These are phyloP conservation scores for Vickermania ingenoplastis DNA, from an alignment of 208 protist species.

Conservation along the genomic window DNA sequence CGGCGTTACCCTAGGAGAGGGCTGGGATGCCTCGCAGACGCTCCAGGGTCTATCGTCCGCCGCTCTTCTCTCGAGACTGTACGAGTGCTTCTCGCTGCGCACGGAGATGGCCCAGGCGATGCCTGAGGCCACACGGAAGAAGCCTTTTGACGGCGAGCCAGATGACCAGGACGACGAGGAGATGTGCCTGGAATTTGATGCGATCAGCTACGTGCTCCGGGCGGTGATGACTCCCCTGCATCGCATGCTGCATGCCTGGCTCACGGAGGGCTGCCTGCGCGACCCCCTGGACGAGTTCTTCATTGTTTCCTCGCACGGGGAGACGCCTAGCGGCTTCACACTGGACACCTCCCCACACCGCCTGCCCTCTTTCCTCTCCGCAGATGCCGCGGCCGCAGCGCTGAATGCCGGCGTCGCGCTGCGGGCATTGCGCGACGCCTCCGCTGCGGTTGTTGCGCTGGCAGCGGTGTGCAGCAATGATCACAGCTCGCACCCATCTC, in stretches of 20 bases:
- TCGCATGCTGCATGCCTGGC: conserved; percentile 50
- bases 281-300: conserved; percentile 85
- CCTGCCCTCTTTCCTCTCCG: conserved; percentile 58
- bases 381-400: conserved; percentile 31
- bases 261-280: conserved; percentile 34
- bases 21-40: conserved; percentile 17
- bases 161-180: no score
- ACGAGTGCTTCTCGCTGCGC: conserved; percentile 23
- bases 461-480: conserved; percentile 10
- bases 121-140: neutral
- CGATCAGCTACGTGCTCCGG: conserved; percentile 39
- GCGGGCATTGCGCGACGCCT: conserved; percentile 52
- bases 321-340: conserved; percentile 44
- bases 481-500: neutral
- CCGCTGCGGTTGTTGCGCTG: conserved; percentile 32
- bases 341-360: conserved; percentile 50
- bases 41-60: conserved; percentile 41
- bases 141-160: neutral
- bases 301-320: conserved; percentile 56
- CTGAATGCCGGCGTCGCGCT: conserved; percentile 64
- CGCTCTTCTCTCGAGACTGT: conserved; percentile 41
- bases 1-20: conserved; percentile 11
- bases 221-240: conserved; percentile 44
- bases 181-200: conserved; percentile 22
- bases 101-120: neutral